phyloP scores from a whole-genome alignment of 2,329 filamentous ascomycete species.

The Colletotrichum lindemuthianum region DNA sequence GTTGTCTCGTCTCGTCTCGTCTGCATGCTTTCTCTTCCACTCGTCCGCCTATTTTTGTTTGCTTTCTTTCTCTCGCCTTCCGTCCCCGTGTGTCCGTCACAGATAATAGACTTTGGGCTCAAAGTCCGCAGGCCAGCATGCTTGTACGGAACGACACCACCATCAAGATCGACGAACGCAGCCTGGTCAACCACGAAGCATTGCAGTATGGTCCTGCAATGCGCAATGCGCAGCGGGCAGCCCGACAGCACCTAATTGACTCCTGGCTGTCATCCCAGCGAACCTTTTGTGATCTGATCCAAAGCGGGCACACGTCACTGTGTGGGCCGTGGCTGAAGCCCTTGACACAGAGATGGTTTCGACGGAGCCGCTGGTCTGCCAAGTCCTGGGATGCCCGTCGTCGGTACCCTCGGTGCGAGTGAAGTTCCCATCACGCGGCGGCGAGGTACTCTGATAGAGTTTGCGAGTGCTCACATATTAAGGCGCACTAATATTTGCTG shows the following conservation, averaged over 20 bases:
- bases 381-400: conserved; percentile 18
- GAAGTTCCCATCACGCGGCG: conserved; percentile 3
- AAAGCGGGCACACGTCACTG: conserved; percentile 12
- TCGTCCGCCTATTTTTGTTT: too few species aligned
- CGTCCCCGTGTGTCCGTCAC: too few species aligned
- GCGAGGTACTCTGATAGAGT: conserved; percentile 13
- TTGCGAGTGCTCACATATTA: conserved; percentile 6
- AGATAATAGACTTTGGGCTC: background rate
- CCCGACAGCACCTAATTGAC: background rate
- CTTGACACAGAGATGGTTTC: conserved; percentile 34
- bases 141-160: background rate
- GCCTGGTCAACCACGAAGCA: conserved; percentile 4
- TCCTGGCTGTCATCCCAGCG: conserved; percentile 14
- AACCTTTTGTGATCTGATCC: conserved; percentile 27
- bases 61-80: too few species aligned
- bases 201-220: conserved; percentile 1
- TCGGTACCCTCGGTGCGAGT: conserved; percentile 4
- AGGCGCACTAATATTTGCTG: background rate
- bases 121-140: background rate
- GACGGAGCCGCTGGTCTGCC: conserved; percentile 10
- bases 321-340: conserved; percentile 21
- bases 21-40: too few species aligned
- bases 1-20: conserved; percentile 14
- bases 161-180: conserved; percentile 22
- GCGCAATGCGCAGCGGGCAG: conserved; percentile 10